phyloP scores from a whole-genome alignment of 306 rosid genomes.

The Vachellia collinsii region DNA sequence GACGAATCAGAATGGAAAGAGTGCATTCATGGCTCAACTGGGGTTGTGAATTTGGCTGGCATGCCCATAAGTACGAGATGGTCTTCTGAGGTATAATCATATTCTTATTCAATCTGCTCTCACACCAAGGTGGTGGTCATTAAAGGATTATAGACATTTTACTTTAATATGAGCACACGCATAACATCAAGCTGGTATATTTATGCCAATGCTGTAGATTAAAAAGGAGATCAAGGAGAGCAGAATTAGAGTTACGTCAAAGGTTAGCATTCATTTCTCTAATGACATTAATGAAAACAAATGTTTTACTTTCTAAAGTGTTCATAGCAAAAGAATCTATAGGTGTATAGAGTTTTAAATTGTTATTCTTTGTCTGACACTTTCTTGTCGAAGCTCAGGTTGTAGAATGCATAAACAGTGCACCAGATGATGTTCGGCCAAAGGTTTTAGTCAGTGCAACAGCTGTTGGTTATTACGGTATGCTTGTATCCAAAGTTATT shows the following conservation, averaged over 20 bases:
- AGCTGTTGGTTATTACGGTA: conserved; percentile 96
- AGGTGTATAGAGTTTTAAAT: conserved; percentile 4
- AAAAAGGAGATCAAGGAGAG: conserved; percentile 93
- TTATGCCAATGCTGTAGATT: conserved; percentile 56
- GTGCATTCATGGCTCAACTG: conserved; percentile 76
- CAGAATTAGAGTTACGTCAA: conserved; percentile 87
- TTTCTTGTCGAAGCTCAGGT: conserved; percentile 63
- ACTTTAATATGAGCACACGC: conserved; percentile 1
- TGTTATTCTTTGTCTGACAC: conserved; percentile 47
- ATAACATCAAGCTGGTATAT: conserved; percentile 20
- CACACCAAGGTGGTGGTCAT: conserved; percentile 1
- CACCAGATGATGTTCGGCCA: conserved; percentile 76
- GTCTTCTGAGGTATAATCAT: conserved; percentile 78
- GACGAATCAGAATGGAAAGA: conserved; percentile 87
- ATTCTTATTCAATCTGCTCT: conserved; percentile 32
- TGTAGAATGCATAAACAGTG: conserved; percentile 73
- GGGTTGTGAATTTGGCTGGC: conserved; percentile 96
- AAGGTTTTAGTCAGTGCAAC: conserved; percentile 90
- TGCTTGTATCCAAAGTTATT: conserved; percentile 33
- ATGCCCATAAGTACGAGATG: conserved; percentile 94
- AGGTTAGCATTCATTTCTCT: conserved; percentile 54
- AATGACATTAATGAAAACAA: not conserved
- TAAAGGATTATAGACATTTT: conserved; percentile 14
- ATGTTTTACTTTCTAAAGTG: not conserved
- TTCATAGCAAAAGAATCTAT: conserved; percentile 6